Base-by-base conservation (phyloP, 2,329 filamentous ascomycete species). In the Rhynchosporium secalis region DNA sequence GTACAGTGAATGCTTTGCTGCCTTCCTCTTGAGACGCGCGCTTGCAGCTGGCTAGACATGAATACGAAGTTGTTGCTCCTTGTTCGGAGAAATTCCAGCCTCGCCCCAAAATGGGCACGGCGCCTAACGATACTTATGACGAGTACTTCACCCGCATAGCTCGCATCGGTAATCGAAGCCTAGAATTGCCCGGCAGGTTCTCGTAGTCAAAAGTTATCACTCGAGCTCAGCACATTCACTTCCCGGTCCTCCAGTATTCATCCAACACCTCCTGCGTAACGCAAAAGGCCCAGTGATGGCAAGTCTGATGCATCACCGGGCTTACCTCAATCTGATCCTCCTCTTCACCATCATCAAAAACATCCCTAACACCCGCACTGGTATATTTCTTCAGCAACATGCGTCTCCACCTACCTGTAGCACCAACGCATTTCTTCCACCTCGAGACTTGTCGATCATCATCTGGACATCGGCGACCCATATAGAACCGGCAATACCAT, bases 251-350 rank as follows among this genome's bases (percentile, higher is more conserved):
- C 81, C 80, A 83, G 52, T 76, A 80, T 49, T 74, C 74, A 72
- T 83, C 80, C 64, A 83, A 64, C 57, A 77, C 76, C 60, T 79
- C 76, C 71, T 83, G 81, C 43, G 79, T 74, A 3, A 82, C 76
- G 69, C 82, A 80, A 70, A 77, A 83, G 0, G 79, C 81, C 82
- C 81, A 83, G 67, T 85, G 81, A 69, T 82, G 79, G 65, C 81
- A 83, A 5, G 81, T 84, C 74, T 83, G 81, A 72, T 83, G 81
- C 69, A 83, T 78, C 1, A 83, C 81, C 0, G 81, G 81, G 72
- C 81, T 83, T 9, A 83, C 80, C 48, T 81, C 78, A 8, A 31
- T 8, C 31, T 62, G 46, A 29, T 68, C 68, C 43, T 72, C 68
- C 8, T 72, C 74, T 9, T 76, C 78, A 15, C 76, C 78, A 46